Evolutionary conservation across 352 stramenopile species (phyloP).

Genomic region (Halophytophthora polymorphica): DNA sequence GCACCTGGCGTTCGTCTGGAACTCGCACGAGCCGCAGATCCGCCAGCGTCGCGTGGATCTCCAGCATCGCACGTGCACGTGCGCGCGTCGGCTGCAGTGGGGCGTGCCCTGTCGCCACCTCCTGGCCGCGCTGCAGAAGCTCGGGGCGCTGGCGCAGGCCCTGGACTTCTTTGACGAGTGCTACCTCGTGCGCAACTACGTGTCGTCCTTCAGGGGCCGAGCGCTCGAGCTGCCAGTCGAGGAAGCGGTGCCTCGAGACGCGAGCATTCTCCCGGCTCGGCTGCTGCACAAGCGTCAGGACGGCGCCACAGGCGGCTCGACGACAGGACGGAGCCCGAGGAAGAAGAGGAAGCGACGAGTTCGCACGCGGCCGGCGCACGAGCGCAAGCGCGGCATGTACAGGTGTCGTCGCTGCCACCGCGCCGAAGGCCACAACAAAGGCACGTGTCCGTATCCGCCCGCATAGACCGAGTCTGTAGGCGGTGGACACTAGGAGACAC

Average conservation of each 20-base stretch:
- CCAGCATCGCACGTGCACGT: constrained; percentile 47
- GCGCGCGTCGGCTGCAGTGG: constrained; percentile 33
- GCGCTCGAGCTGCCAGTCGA: constrained; percentile 42
- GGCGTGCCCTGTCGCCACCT: constrained; percentile 45
- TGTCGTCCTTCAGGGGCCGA: constrained; percentile 35
- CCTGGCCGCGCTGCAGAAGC: constrained; percentile 36
- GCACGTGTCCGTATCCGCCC: constrained; percentile 40
- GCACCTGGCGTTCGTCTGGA: constrained; percentile 50
- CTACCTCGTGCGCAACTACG: constrained; percentile 43
- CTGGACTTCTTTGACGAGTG: constrained; percentile 52
- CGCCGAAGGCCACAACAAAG: constrained; percentile 53
- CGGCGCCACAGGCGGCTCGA: not conserved
- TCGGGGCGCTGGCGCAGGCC: constrained; percentile 23
- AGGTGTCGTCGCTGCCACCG: constrained; percentile 47
- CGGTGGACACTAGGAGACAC: not conserved
- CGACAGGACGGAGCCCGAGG: not conserved
- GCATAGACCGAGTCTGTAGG: not conserved
- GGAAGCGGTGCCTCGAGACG: constrained; percentile 27
- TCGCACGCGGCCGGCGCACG: constrained; percentile 24
- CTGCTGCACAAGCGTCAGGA: constrained; percentile 17
- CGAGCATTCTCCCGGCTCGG: constrained; percentile 25
- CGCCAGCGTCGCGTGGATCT: constrained; percentile 45
- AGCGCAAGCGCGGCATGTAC: constrained; percentile 48
- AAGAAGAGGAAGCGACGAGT: constrained; percentile 32
- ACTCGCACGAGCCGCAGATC: constrained; percentile 33